A percentile compares a stretch with the other conserved stretches of the same genome.
Evolutionary conservation across 768 basidiomycete species (phyloP).

Genomic region (Macrolepiota albuminosa): DNA sequence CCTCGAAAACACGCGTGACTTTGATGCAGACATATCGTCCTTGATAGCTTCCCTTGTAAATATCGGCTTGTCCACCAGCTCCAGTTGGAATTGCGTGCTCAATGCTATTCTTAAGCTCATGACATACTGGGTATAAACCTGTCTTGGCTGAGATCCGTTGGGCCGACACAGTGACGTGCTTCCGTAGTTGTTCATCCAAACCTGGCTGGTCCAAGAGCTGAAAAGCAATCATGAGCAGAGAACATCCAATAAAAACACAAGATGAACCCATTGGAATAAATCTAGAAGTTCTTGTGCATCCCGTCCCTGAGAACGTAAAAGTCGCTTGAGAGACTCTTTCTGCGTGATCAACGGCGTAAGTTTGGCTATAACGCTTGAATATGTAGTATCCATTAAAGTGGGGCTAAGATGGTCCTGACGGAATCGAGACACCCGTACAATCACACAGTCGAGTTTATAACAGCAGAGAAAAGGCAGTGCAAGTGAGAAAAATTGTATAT

Average conservation of each 20-base stretch:
- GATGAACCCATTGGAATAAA: not conserved
- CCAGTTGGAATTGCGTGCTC: not conserved
- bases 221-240: not conserved
- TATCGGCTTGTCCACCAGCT: not conserved
- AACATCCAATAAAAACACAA: not conserved
- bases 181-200: not conserved
- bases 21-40: conserved; percentile 1
- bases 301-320: not conserved
- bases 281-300: not conserved
- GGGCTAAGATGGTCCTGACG: not conserved
- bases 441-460: not conserved
- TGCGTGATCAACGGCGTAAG: not conserved
- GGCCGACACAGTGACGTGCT: not conserved
- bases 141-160: not conserved
- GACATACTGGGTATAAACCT: not conserved
- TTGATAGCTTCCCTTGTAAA: not conserved
- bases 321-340: not conserved
- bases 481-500: too few relatives aligned
- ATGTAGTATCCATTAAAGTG: not conserved
- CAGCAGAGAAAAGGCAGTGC: not conserved
- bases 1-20: not conserved
- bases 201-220: not conserved
- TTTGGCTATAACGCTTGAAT: not conserved
- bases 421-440: not conserved
- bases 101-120: not conserved